Conservation (phyloP, 768 basidiomycete genomes). For the Lentinula raphanica region DNA sequence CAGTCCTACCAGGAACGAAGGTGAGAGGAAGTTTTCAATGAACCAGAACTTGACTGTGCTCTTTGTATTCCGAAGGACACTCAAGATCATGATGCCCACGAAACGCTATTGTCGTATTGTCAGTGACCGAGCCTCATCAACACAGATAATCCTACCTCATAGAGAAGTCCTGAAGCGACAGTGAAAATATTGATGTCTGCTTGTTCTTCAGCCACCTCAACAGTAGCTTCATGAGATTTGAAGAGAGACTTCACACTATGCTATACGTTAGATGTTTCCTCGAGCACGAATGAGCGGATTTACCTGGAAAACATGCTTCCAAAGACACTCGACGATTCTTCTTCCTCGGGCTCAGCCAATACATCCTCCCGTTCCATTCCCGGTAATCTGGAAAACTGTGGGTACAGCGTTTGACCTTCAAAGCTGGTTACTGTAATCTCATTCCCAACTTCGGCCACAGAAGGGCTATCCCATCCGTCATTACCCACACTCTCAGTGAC, state of each 20-base stretch:
- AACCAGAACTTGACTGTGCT: constrained; percentile 99
- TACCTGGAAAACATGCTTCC: constrained; percentile 50
- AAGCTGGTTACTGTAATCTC: constrained; percentile 84
- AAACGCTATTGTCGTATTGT: constrained; percentile 62
- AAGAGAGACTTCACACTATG: constrained; percentile 6
- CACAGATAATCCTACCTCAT: constrained; percentile 59
- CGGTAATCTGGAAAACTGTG: constrained; percentile 58
- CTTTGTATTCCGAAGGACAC: constrained; percentile 90
- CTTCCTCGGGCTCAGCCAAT: constrained; percentile 40
- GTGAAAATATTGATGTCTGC: constrained; percentile 99
- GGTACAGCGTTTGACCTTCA: constrained; percentile 86
- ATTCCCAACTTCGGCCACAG: constrained; percentile 61
- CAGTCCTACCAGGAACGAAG: constrained; percentile 79
- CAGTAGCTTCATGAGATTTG: constrained; percentile 16
- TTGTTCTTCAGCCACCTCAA: constrained; percentile 34
- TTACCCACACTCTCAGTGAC: constrained; percentile 81
- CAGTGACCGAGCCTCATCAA: background rate
- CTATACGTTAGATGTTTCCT: background rate
- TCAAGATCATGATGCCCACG: constrained; percentile 96
- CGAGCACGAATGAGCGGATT: constrained; percentile 10
- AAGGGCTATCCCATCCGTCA: constrained; percentile 81
- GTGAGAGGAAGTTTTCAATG: constrained; percentile 98
- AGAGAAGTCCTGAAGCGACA: constrained; percentile 92
- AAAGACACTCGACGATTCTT: constrained; percentile 34
- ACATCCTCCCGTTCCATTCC: constrained; percentile 86